Evolutionary conservation across 495 filamentous ascomycete species (phyloP).

Genomic region (Annulohypoxylon nitens): DNA sequence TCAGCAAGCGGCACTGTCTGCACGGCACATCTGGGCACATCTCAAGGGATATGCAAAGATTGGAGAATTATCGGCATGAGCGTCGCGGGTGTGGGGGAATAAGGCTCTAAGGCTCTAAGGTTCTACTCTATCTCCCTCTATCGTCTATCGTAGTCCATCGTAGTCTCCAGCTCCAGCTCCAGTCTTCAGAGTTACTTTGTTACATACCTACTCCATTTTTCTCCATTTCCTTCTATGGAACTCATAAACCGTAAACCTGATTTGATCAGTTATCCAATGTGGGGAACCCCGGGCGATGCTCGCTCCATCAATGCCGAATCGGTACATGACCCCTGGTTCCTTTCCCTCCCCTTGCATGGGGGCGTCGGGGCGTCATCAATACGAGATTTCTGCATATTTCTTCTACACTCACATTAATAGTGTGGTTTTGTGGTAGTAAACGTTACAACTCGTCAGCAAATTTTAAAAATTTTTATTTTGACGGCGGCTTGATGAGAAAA

Average conservation of each 20-base stretch:
- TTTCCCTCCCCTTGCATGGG: conserved; percentile 21
- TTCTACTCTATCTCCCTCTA: neutral
- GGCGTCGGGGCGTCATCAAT: conserved; percentile 9
- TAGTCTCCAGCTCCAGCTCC: neutral
- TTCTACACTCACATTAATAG: neutral
- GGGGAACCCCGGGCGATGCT: conserved; percentile 40
- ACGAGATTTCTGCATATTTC: conserved; percentile 7
- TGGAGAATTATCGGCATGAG: conserved; percentile 28
- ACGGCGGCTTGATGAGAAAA: neutral
- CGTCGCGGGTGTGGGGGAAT: conserved; percentile 9
- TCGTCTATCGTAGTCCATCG: neutral
- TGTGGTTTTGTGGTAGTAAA: neutral
- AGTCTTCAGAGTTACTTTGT: too few species aligned
- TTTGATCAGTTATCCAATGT: conserved; percentile 24
- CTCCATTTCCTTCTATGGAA: neutral
- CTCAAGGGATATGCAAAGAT: conserved; percentile 16
- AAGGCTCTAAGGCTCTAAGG: neutral
- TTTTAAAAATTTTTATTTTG: conserved; percentile 1
- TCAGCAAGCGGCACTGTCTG: conserved; percentile 13
- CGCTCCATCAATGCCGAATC: conserved; percentile 28
- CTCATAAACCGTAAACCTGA: conserved; percentile 1
- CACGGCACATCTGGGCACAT: conserved; percentile 12
- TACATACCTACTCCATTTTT: neutral
- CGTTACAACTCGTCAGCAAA: neutral
- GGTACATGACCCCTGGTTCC: conserved; percentile 27